Evolutionary conservation across 2,329 filamentous ascomycete species (phyloP).

Genomic region (Aspergillus pseudoglaucus): DNA sequence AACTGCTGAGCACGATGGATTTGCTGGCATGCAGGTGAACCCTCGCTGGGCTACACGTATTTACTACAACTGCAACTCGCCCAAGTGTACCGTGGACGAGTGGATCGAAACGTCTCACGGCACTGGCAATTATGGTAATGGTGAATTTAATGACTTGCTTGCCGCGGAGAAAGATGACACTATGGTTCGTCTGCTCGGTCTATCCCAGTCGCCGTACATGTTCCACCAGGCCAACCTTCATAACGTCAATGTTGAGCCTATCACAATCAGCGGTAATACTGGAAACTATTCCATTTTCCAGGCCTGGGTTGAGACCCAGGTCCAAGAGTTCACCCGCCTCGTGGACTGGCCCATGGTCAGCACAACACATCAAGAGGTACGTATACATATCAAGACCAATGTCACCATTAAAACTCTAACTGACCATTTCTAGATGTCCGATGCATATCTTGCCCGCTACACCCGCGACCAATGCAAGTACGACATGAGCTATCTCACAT

Average conservation of each 20-base stretch:
- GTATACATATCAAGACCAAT: slow-evolving; percentile 1
- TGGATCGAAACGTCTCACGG: slow-evolving; percentile 56
- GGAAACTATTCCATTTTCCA: slow-evolving; percentile 49
- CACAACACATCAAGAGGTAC: slow-evolving; percentile 51
- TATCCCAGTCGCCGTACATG: slow-evolving; percentile 54
- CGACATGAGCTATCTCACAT: slow-evolving; percentile 42
- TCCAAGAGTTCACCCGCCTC: slow-evolving; percentile 50
- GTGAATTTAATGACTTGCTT: slow-evolving; percentile 49
- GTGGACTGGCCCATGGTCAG: slow-evolving; percentile 50
- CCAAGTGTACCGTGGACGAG: slow-evolving; percentile 51
- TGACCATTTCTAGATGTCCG: slow-evolving; percentile 31
- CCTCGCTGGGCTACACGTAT: slow-evolving; percentile 57
- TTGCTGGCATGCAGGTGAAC: slow-evolving; percentile 50
- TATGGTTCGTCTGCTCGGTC: slow-evolving; percentile 50
- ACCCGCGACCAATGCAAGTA: slow-evolving; percentile 49
- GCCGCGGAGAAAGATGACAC: slow-evolving; percentile 47
- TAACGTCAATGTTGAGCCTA: slow-evolving; percentile 41
- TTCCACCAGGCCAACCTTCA: slow-evolving; percentile 60
- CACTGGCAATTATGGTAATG: slow-evolving; percentile 21
- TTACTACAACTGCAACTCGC: slow-evolving; percentile 58
- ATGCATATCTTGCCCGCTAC: slow-evolving; percentile 48
- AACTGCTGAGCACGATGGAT: slow-evolving; percentile 47
- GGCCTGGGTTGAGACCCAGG: slow-evolving; percentile 51
- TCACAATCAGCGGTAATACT: slow-evolving; percentile 44
- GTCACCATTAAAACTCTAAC: neutral